Evolutionary conservation across 306 rosid species (phyloP), one percentile per base, ranked within the genome.

Genomic region (Quercus variabilis): DNA sequence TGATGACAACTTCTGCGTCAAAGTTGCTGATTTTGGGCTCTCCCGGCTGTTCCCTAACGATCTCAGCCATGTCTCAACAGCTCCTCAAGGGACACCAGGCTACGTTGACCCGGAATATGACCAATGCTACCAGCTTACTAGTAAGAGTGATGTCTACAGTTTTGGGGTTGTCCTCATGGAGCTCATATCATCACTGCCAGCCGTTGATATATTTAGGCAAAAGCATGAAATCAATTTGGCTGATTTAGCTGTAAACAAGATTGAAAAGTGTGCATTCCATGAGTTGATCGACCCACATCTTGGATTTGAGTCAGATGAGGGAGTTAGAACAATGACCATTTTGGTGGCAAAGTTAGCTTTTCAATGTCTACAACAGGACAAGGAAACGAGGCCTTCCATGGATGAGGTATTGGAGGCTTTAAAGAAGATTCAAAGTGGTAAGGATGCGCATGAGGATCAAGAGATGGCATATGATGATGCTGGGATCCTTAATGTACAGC

Each of bases 1-100:
- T 5, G 93, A 87, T 76, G 25, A 14, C 14, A 84, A 81, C 26
- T 90, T 87, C 46, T 73, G 87, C 1, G 89, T 89, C 33, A 89
- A 93, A 77, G 91, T 91, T 49, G 97, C 96, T 63, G 98, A 93
- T 54, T 93, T 91, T 60, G 98, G 98, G 30, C 88, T 93, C 20
- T 91, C 97, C 6, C 72, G 95, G 73, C 43, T 89, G 65, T 82
- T 90, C 76, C 95, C 98, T 1, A 52, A 35, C 6, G 79, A 90
- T 68, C 89, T 79, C n/a, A 85, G 85, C 23, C 97, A 93, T 79
- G 90, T 90, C 67, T 93, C 97, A 59, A 91, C 95, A 19, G 84
- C 91, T 71, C 97, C 98, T 55, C 97, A 90, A 62, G 98, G 98
- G 52, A 89, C 91, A 4, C 97, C 92, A 1, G 95, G 97, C 2